Conservation (phyloP, 148 eudicot genomes). For the Chenopodium suecicum region DNA sequence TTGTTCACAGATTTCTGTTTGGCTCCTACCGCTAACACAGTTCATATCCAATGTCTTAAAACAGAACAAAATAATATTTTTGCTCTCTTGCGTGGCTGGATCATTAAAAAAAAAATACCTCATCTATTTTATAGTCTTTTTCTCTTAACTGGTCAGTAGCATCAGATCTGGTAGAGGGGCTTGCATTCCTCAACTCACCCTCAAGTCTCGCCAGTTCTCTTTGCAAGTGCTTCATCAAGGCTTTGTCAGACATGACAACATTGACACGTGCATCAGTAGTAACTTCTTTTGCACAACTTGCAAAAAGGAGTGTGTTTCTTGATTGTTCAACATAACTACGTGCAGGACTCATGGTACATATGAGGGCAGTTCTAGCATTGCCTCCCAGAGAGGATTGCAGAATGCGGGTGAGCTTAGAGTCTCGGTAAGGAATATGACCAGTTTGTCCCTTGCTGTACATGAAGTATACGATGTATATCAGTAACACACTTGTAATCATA, state of each 20-base stretch:
- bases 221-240: slow-evolving; percentile 84
- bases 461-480: slow-evolving; percentile 4
- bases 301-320: slow-evolving; percentile 93
- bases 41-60: slow-evolving; percentile 1
- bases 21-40: background rate
- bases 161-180: slow-evolving; percentile 32
- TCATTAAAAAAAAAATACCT: slow-evolving; percentile 38
- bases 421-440: slow-evolving; percentile 93
- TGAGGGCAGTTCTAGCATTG: slow-evolving; percentile 92
- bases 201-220: slow-evolving; percentile 84
- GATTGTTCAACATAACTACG: slow-evolving; percentile 91
- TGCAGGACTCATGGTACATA: slow-evolving; percentile 98
- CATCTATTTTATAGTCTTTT: slow-evolving; percentile 75
- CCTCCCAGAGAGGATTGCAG: slow-evolving; percentile 92
- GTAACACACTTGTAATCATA: background rate
- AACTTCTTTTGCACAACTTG: slow-evolving; percentile 98
- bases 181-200: slow-evolving; percentile 60
- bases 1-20: background rate
- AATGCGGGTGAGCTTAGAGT: slow-evolving; percentile 94
- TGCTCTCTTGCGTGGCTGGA: background rate
- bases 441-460: slow-evolving; percentile 75
- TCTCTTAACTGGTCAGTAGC: slow-evolving; percentile 51
- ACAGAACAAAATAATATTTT: background rate
- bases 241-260: slow-evolving; percentile 86
- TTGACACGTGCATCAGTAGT: slow-evolving; percentile 85